Evolutionary conservation across 495 filamentous ascomycete species (phyloP), one percentile per base, ranked within the genome.

Genomic region (Hypoxylon trugodes): DNA sequence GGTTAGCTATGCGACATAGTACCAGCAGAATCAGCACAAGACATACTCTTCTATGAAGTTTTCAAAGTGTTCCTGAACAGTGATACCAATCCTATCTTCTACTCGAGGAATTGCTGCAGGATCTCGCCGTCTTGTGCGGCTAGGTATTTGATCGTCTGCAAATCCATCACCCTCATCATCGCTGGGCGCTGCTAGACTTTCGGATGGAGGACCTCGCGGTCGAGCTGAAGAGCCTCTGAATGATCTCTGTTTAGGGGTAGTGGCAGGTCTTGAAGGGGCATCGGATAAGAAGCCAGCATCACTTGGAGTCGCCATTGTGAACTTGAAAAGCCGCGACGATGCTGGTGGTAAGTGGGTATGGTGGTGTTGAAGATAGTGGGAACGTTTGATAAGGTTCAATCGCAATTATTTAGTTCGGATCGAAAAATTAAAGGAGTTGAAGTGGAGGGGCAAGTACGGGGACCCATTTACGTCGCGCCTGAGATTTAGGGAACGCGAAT

Each of bases 21-120:
- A 21, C 18, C 5, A 8, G 47, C 15, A 15, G 30, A n/a, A n/a
- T n/a, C 9, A 19, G n/a, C 15, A 5, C n/a, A 28, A 37, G 10
- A 68, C 80, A 56, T 81, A 97, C 84, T 84, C 86, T 70, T 98
- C 93, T 8, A 98, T 85, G 69, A 98, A 92, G 59, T 86, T 85
- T 73, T 96, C 89, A 72, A 98, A 98, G 16, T 88, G 84, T 54
- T 90, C 82, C 69, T 92, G 91, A 21, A 97, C 88, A 47, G 89
- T 89, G 60, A 96, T 87, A 38, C 91, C 95, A 6, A 93, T 90
- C 53, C 84, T 81, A 77, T 99, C 96, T 35, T 93, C 87, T n/a
- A 97, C 92, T 52, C 86, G 82, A 7, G 93, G 90, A 37, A 97
- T 86, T 28, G 71, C 75, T 46, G 85, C 82, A 33, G 84, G 75